Conservation (phyloP, 139 green algal species). For the Gonium pectorale region DNA sequence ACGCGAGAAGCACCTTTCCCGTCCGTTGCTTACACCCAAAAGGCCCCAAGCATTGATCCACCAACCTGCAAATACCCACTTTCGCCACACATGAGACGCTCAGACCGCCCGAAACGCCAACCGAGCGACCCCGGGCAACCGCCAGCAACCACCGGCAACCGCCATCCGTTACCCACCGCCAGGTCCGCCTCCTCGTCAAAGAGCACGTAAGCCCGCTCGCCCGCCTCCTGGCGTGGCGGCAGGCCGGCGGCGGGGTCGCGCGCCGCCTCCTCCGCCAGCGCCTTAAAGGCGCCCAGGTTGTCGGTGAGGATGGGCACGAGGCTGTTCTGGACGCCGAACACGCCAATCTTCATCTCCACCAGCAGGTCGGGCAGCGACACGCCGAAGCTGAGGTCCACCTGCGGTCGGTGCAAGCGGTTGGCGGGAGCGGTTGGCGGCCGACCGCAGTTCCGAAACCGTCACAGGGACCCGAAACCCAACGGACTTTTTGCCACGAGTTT, state of each 20-base stretch:
- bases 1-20: too few relatives aligned
- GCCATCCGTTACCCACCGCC: conserved; percentile 16
- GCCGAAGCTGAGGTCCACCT: conserved; percentile 47
- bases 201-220: not conserved
- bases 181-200: conserved; percentile 23
- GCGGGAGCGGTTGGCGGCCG: too few relatives aligned
- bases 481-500: too few relatives aligned
- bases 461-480: too few relatives aligned
- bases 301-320: conserved; percentile 56
- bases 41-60: too few relatives aligned
- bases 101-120: too few relatives aligned
- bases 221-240: not conserved
- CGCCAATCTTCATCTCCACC: conserved; percentile 47
- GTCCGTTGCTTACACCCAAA: too few relatives aligned
- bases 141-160: too few relatives aligned
- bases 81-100: too few relatives aligned
- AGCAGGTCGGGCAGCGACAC: conserved; percentile 57
- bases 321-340: conserved; percentile 55
- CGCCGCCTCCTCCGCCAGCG: conserved; percentile 33
- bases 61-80: too few relatives aligned
- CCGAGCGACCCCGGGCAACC: too few relatives aligned
- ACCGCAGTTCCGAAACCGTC: too few relatives aligned
- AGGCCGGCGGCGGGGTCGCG: not conserved
- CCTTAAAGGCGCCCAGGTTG: conserved; percentile 56
- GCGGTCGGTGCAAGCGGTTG: conserved; percentile 23